Percentiles rank a stretch among this genome's conserved stretches.
Conservation (phyloP, 1,284 basidiomycete genomes). For the Inonotus hispidus region DNA sequence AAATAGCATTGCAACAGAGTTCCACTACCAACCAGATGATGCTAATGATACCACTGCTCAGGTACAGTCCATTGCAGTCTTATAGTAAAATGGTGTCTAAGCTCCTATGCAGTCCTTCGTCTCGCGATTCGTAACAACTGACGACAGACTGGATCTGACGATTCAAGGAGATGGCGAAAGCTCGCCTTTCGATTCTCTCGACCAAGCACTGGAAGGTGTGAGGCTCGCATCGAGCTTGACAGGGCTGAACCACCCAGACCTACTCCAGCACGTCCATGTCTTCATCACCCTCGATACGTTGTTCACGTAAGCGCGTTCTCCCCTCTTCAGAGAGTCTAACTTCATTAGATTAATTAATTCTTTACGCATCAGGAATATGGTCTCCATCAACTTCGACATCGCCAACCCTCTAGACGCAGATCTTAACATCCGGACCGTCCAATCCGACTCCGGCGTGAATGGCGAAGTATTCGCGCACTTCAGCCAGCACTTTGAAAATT, state of each 20-base stretch:
- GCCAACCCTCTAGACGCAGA: slow-evolving; percentile 54
- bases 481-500: slow-evolving; percentile 44
- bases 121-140: slow-evolving; percentile 48
- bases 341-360: not conserved
- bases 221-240: slow-evolving; percentile 44
- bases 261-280: slow-evolving; percentile 43
- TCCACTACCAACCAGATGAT: slow-evolving; percentile 62
- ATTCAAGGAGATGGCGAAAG: slow-evolving; percentile 57
- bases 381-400: slow-evolving; percentile 52
- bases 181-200: slow-evolving; percentile 60
- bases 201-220: slow-evolving; percentile 52
- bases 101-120: slow-evolving; percentile 39
- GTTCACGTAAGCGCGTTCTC: slow-evolving; percentile 24
- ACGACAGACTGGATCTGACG: slow-evolving; percentile 40
- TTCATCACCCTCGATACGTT: slow-evolving; percentile 46
- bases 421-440: slow-evolving; percentile 49
- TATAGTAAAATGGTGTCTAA: not conserved
- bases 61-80: slow-evolving; percentile 24
- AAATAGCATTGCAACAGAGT: slow-evolving; percentile 52
- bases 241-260: slow-evolving; percentile 40
- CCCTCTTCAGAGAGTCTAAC: not conserved
- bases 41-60: slow-evolving; percentile 63
- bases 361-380: slow-evolving; percentile 32
- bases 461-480: slow-evolving; percentile 55
- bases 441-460: slow-evolving; percentile 48